Evolutionary conservation across 148 eudicot genomes (phyloP).

Genomic region (Camellia granthamiana): DNA sequence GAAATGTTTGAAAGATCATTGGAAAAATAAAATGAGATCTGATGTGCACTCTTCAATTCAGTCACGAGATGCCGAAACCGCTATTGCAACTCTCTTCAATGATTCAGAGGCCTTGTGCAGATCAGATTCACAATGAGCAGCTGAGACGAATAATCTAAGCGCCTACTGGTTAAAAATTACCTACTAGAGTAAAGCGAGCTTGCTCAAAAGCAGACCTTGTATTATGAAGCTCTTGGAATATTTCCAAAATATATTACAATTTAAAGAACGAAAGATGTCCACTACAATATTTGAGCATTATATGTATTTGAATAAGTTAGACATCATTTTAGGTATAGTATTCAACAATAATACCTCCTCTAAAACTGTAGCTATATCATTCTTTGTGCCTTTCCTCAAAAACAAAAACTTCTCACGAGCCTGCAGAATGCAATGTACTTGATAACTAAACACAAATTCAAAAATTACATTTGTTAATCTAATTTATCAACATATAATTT

Average conservation of each 20-base stretch:
- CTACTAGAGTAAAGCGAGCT: slow-evolving; percentile 92
- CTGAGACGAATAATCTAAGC: too few species aligned
- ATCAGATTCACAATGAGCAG: too few species aligned
- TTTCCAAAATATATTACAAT: slow-evolving; percentile 25
- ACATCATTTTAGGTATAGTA: slow-evolving; percentile 11
- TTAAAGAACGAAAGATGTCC: slow-evolving; percentile 2
- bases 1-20: too few species aligned
- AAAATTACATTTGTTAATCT: slow-evolving; percentile 1
- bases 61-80: too few species aligned
- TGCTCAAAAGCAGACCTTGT: slow-evolving; percentile 92
- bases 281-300: slow-evolving; percentile 8
- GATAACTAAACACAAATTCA: background rate
- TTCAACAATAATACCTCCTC: slow-evolving; percentile 68
- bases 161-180: background rate
- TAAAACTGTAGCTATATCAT: slow-evolving; percentile 66
- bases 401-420: slow-evolving; percentile 96
- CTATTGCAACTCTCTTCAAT: too few species aligned
- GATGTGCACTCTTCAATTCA: too few species aligned
- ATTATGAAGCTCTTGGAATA: slow-evolving; percentile 84
- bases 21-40: too few species aligned
- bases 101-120: too few species aligned
- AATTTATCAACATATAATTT: background rate
- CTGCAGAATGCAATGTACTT: slow-evolving; percentile 31
- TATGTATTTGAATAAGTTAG: background rate
- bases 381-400: slow-evolving; percentile 85